A percentile compares a stretch with the other conserved stretches of the same genome.
phyloP scores from a whole-genome alignment of 2,329 filamentous ascomycete genomes.

The Trichoderma harzianum region DNA sequence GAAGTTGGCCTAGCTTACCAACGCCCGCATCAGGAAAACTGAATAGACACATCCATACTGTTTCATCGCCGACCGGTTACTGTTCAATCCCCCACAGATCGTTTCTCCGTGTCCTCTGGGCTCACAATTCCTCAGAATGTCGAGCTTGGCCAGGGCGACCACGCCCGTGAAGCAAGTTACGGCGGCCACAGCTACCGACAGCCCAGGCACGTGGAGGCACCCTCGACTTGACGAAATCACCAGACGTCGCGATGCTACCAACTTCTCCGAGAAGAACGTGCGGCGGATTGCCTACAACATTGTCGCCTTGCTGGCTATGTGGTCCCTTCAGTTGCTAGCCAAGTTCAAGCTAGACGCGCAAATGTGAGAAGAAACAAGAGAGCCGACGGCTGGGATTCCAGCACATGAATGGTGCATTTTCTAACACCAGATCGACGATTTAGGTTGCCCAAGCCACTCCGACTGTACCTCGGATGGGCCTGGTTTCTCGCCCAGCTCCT shows the following conservation, averaged over 20 bases:
- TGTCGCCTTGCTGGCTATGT: constrained; percentile 41
- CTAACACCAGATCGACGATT: constrained; percentile 21
- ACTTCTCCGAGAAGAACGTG: constrained; percentile 75
- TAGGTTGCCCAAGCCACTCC: constrained; percentile 34
- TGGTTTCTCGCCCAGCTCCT: constrained; percentile 52
- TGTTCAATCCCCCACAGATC: background rate
- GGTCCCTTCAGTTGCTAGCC: constrained; percentile 35
- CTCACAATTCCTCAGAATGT: constrained; percentile 25
- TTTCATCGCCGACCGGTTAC: background rate
- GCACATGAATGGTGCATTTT: background rate
- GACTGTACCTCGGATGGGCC: constrained; percentile 40
- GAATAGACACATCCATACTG: background rate
- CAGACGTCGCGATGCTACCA: constrained; percentile 71
- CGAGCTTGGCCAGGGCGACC: constrained; percentile 29
- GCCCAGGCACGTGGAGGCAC: constrained; percentile 84
- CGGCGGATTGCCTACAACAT: constrained; percentile 67
- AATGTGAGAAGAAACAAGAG: constrained; percentile 34
- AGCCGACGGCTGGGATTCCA: background rate
- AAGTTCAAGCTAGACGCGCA: constrained; percentile 37
- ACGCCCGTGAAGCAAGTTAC: constrained; percentile 42
- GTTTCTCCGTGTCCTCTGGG: background rate
- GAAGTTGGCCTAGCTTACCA: background rate
- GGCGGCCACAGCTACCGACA: constrained; percentile 41
- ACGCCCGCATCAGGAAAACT: background rate
- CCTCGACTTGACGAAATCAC: constrained; percentile 86